Base-by-base conservation (phyloP, 306 rosid species). In the Castanea mollissima region DNA sequence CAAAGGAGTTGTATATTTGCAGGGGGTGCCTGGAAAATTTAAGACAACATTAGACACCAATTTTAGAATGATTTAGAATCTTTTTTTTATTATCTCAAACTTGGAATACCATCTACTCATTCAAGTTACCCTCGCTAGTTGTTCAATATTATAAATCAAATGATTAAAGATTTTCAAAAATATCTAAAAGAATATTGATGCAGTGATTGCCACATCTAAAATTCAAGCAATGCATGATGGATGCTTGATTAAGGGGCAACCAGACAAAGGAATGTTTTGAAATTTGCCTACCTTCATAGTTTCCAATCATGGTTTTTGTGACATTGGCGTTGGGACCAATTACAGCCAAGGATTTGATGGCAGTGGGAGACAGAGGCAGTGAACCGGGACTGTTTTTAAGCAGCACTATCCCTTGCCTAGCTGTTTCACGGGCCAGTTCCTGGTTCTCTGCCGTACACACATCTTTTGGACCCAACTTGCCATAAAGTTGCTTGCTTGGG, bases 301-400 rank as follows among this genome's bases (percentile, higher is more conserved):
- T 96, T 78, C 96, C 99, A 70, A 96, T 80, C 99, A 96, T 96
- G 85, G 88, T 81, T 74, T 83, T 89, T 51, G 98, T 90, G 85
- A 87, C 99, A 89, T 91, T 91, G 52, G 97, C 94, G 82, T 96
- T 93, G 4, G 99, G 99, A 1, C 99, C 99, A 78, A 96, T 89
- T 41, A 96, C 97, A 10, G 98, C 99, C 82, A 96, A 84, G 31
- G 92, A 85, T 79, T 96, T 89, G 76, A 96, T 84, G 88, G 88
- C 52, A 65, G 91, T 79, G 71, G 92, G 81, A 62, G 92, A 83
- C 38, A 96, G 87, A 67, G 99, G 99, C 62, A 96, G 76, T 13
- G 89, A 90, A 13, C 83, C 86, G 16, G 87, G 84, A 83, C 74
- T 62, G 78, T 96, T 96, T 77, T 93, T 96, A 19, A 96, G 98